Evolutionary conservation across 208 protist genomes (phyloP).

Genomic region (Leishmania lainsoni): DNA sequence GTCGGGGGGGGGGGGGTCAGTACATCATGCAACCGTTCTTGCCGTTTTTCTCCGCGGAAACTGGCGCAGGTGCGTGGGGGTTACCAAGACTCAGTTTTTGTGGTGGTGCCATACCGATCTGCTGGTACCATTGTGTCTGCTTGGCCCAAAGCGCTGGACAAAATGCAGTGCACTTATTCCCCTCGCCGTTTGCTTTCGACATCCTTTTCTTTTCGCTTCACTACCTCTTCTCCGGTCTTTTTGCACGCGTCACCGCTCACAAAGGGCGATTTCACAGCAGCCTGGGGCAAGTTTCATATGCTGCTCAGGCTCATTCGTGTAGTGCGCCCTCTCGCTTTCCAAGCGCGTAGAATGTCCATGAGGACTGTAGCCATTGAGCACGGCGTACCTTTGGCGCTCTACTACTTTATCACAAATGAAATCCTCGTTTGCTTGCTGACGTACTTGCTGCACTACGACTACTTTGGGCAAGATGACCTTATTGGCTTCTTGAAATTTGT

Average conservation of each 20-base stretch:
- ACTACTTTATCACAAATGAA: conserved; percentile 65
- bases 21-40: background rate
- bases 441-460: conserved; percentile 56
- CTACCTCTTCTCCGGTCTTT: background rate
- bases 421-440: conserved; percentile 47
- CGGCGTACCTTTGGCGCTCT: conserved; percentile 38
- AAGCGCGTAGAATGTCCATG: conserved; percentile 23
- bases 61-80: background rate
- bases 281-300: conserved; percentile 7
- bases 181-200: background rate
- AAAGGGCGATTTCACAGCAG: background rate
- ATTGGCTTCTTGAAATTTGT: conserved; percentile 43
- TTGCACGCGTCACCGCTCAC: background rate
- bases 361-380: conserved; percentile 35
- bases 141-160: background rate
- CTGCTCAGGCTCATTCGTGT: conserved; percentile 5
- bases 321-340: background rate
- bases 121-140: background rate
- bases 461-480: conserved; percentile 58
- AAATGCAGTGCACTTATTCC: background rate
- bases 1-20: background rate
- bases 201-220: background rate
- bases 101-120: background rate
- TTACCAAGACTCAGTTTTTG: background rate
- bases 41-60: background rate